A percentile compares a stretch with the other conserved stretches of the same genome.
These are phyloP conservation scores for Fusarium sp. DNA, from an alignment of 2,329 filamentous ascomycete genomes.

Conservation along the genomic window DNA sequence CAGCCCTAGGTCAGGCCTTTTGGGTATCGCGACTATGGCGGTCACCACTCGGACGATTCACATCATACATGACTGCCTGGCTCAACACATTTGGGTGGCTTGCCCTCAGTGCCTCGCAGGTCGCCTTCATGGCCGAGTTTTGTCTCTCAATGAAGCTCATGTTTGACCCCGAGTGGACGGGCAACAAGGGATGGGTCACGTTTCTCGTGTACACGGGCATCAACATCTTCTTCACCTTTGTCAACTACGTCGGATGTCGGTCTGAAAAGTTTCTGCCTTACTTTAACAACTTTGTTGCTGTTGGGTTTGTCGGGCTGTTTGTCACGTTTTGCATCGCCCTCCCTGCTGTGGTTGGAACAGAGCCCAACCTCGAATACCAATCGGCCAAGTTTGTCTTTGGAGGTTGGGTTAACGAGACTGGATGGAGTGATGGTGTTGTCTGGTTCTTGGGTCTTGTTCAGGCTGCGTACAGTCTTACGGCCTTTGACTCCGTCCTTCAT, in stretches of 20 bases:
- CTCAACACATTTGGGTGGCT: slow-evolving; percentile 72
- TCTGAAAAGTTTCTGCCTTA: slow-evolving; percentile 53
- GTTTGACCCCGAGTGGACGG: slow-evolving; percentile 62
- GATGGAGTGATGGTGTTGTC: slow-evolving; percentile 64
- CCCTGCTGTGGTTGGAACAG: slow-evolving; percentile 62
- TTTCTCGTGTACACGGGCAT: slow-evolving; percentile 68
- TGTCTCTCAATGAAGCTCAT: slow-evolving; percentile 66
- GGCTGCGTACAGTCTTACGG: slow-evolving; percentile 62
- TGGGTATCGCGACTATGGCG: slow-evolving; percentile 57
- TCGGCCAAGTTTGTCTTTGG: slow-evolving; percentile 65
- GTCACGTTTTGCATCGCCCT: slow-evolving; percentile 63
- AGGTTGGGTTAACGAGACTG: slow-evolving; percentile 56
- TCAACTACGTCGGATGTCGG: slow-evolving; percentile 66
- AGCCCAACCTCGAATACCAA: slow-evolving; percentile 58
- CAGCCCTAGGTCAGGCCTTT: slow-evolving; percentile 68
- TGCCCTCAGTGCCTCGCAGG: slow-evolving; percentile 66
- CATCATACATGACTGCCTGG: slow-evolving; percentile 68
- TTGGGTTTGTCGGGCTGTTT: slow-evolving; percentile 64
- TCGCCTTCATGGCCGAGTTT: slow-evolving; percentile 68
- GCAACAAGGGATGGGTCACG: slow-evolving; percentile 61
- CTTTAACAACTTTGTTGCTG: slow-evolving; percentile 68
- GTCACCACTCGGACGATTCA: slow-evolving; percentile 59
- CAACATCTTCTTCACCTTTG: slow-evolving; percentile 59
- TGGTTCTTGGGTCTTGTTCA: slow-evolving; percentile 70
- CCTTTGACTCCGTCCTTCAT: slow-evolving; percentile 69